Conservation (phyloP, 306 rosid genomes). For the Leucaena leucocephala region DNA sequence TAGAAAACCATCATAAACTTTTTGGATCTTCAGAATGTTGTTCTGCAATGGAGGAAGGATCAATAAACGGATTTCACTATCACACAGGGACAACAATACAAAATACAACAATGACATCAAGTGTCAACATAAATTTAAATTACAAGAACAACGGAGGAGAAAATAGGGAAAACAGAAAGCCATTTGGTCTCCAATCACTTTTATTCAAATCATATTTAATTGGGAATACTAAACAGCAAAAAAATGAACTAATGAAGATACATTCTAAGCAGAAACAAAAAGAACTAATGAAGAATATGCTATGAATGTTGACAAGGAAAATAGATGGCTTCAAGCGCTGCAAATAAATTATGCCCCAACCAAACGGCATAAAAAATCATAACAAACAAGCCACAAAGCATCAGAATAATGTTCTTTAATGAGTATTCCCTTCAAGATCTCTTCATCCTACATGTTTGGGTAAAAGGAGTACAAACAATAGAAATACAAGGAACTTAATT, state of each 20-base stretch:
- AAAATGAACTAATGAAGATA: too few species aligned
- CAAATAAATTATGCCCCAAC: slow-evolving; percentile 12
- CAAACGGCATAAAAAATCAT: neutral
- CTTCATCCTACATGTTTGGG: neutral
- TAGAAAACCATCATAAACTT: slow-evolving; percentile 92
- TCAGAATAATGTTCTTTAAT: neutral
- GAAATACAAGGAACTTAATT: neutral
- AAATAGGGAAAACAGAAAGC: neutral
- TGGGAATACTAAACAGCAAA: slow-evolving; percentile 7
- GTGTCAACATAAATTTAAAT: slow-evolving; percentile 5
- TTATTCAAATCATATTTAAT: neutral
- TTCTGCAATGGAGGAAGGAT: slow-evolving; percentile 56
- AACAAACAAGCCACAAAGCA: slow-evolving; percentile 26
- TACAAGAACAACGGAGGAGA: slow-evolving; percentile 7
- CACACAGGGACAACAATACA: neutral
- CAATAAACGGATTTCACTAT: slow-evolving; percentile 26
- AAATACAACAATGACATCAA: neutral
- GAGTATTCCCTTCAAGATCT: slow-evolving; percentile 1
- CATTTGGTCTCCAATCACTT: neutral
- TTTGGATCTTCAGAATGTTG: slow-evolving; percentile 77
- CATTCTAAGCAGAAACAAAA: neutral
- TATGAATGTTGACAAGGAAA: neutral
- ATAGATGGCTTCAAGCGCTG: neutral
- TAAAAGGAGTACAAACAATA: neutral
- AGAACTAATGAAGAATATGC: neutral